Percentiles rank a stretch among this genome's conserved stretches.
Conservation (phyloP, 2,329 filamentous ascomycete genomes). For the Neonectria punicea region DNA sequence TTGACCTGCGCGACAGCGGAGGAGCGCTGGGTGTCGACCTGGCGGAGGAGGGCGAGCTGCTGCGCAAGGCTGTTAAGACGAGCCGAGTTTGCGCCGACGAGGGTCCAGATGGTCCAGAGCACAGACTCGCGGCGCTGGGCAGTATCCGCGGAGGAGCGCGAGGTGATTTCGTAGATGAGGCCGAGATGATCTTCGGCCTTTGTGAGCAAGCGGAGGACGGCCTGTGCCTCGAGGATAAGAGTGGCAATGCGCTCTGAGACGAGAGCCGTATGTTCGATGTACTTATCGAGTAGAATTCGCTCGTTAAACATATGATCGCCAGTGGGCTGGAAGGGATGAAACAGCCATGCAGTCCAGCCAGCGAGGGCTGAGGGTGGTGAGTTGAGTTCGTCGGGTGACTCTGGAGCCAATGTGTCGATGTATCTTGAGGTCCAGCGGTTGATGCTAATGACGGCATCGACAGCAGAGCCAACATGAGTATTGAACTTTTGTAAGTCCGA, state of each 20-base stretch:
- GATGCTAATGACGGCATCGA: conserved; percentile 79
- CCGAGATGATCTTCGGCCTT: conserved; percentile 76
- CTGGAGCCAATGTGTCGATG: conserved; percentile 68
- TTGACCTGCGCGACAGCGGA: conserved; percentile 75
- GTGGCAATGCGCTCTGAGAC: conserved; percentile 75
- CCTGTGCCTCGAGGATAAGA: conserved; percentile 77
- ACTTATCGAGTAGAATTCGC: conserved; percentile 74
- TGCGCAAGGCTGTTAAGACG: conserved; percentile 69
- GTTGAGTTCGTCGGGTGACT: conserved; percentile 46
- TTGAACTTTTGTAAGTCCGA: conserved; percentile 80
- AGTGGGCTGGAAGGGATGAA: conserved; percentile 72
- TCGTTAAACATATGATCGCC: conserved; percentile 58
- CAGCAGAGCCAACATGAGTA: conserved; percentile 76
- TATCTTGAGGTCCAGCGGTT: conserved; percentile 80
- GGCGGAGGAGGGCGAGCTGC: conserved; percentile 71
- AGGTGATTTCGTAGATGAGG: conserved; percentile 75
- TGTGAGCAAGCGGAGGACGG: conserved; percentile 71
- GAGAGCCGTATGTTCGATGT: conserved; percentile 75
- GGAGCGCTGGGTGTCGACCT: conserved; percentile 74
- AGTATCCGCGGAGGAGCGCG: conserved; percentile 69
- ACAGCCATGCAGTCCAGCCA: conserved; percentile 56
- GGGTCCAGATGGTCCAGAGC: conserved; percentile 77
- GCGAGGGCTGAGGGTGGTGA: conserved; percentile 46
- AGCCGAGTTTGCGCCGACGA: conserved; percentile 74
- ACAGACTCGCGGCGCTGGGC: conserved; percentile 71